Conservation (phyloP, 495 filamentous ascomycete genomes). For the Podospora fimiseda region DNA sequence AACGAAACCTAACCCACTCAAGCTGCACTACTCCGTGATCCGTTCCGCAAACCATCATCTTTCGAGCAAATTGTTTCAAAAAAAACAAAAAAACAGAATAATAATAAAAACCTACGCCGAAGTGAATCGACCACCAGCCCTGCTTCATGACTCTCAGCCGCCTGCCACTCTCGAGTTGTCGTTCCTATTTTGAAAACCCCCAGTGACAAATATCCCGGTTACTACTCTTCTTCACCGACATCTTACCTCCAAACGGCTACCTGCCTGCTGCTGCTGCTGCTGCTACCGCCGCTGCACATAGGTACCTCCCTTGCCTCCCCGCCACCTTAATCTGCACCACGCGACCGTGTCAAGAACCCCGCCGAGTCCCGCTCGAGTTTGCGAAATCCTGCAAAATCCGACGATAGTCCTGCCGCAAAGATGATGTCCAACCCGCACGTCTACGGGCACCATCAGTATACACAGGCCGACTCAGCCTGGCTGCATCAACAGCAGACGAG, state of each 20-base stretch:
- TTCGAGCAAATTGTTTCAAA: neutral
- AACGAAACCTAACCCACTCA: neutral
- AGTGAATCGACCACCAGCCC: constrained; percentile 2
- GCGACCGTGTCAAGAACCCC: neutral
- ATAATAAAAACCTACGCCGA: neutral
- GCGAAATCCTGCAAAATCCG: too few relatives aligned
- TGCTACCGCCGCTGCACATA: neutral
- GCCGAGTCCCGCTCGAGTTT: neutral
- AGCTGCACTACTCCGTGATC: too few relatives aligned
- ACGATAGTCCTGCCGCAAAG: constrained; percentile 12
- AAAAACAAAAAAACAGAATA: neutral
- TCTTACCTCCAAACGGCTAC: neutral
- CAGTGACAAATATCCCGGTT: neutral
- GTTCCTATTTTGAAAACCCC: constrained; percentile 14
- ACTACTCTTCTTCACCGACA: neutral
- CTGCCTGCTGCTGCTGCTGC: neutral
- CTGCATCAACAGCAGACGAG: constrained; percentile 63
- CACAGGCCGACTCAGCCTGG: constrained; percentile 70
- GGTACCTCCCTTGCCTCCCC: neutral
- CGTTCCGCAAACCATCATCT: too few relatives aligned
- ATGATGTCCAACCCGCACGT: constrained; percentile 41
- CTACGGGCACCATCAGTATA: constrained; percentile 67
- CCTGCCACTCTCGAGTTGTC: constrained; percentile 14
- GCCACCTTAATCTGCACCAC: neutral
- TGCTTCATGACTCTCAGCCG: constrained; percentile 23